Base-by-base conservation (phyloP, 345 rosid species). In the Syzygium aqueum region DNA sequence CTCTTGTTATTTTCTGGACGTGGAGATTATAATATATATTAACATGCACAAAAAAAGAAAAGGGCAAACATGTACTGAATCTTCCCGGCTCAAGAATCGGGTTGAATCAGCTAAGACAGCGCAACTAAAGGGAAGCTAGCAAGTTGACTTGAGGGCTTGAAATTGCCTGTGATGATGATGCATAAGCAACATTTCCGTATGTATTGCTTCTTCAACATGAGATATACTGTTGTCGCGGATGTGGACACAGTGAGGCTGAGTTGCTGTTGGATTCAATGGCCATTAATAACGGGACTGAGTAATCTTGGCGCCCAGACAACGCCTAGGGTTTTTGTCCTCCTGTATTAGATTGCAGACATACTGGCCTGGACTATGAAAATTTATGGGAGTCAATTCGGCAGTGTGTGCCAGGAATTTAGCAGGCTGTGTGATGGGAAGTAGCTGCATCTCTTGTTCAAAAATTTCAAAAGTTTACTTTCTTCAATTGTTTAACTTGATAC, bases 261-360 rank as follows among this genome's bases (percentile, higher is more conserved):
- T 53, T 6, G 89, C 84, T 53, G 87, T 84, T 84, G 88, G 90
- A 88, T 89, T 87, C 67, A 83, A 88, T 80, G 88, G 85, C 65
- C 84, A 73, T 86, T 84, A 57, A 86, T 50, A 52, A 67, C 23
- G 51, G 84, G 67, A 33, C 82, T 85, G 86, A 53, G 89, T 73
- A 50, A 86, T 87, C 90, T 73, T 73, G 89, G 90, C 92, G 88
- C 86, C 88, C 87, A 77, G 61, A 12, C 80, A 85, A 86, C 63
- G 89, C 88, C 46, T 84, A 84, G 63, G 85, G 85, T 28, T 84
- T 84, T 54, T 43, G 82, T 52, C 84, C 85, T 43, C 33, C 40
- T 61, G 28, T 6, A 11, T 33, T 9, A 19, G 37, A 80, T 88
- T 30, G 25, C 6, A 43, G 46, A 84, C 46, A 52, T 28, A 43